Evolutionary conservation across 2,329 filamentous ascomycete species (phyloP), one percentile per base, ranked within the genome.

Genomic region (Pyricularia sp.): DNA sequence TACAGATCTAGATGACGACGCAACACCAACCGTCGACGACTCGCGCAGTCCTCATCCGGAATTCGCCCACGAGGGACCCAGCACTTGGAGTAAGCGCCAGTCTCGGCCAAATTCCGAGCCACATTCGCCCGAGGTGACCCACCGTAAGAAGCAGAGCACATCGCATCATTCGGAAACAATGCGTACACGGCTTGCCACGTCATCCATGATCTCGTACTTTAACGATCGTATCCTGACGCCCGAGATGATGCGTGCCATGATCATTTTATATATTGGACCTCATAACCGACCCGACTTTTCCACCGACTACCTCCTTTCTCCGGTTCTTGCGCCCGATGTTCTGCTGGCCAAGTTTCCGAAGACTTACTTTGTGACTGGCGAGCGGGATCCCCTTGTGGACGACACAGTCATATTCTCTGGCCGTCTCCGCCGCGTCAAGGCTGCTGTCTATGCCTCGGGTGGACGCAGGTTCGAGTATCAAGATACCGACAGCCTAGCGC

Each of bases 161-260:
- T 84, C 83, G 6, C 81, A 84, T 67, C 83, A 81, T 61, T 76
- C 82, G 0, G 77, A 83, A 66, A 82, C 83, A 1, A 78, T 96
- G 67, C 87, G 84, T 69, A 97, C 94, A 1, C 86, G 93, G n/a
- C 83, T 99, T 10, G 93, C 93, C 19, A 96, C 93, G 73, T 93
- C 91, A 0, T 93, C 88, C n/a, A 96, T 96, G 86, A 96, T 99
- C 44, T 97, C 93, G 0, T 97, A 97, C 76, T 96, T 97, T 75
- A 94, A 96, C 74, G 94, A 99, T 75, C 88, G 94, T 31, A 90
- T 99, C 31, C 82, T 99, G 16, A 93, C 91, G 0, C 93, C 94
- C 0, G 94, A 99, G 75, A 96, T 97, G 91, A 97, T 97, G 89
- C 89, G 94, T 35, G 91, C 93, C 68, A 97, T 99, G 93, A 96